Evolutionary conservation across 768 basidiomycete genomes (phyloP).

Genomic region (Pleurotus djamor): DNA sequence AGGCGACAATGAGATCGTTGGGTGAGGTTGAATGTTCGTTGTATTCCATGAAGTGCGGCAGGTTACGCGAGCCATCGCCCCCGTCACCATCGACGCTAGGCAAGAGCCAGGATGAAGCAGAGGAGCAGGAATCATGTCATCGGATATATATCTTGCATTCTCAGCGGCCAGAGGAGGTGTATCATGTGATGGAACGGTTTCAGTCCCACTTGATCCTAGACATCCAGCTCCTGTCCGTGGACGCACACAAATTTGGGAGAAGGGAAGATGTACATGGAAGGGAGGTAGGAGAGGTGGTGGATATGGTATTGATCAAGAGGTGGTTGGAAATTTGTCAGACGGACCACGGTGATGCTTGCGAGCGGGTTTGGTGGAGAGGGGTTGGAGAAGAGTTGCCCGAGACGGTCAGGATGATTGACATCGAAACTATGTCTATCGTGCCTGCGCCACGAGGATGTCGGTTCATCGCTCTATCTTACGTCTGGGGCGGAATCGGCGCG

Average conservation of each 20-base stretch:
- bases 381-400: background rate
- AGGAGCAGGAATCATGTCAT: too few species aligned
- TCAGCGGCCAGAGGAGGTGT: too few species aligned
- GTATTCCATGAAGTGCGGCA: too few species aligned
- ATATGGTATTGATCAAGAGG: background rate
- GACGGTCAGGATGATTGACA: conserved; percentile 4
- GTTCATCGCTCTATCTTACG: conserved; percentile 1
- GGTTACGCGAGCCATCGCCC: too few species aligned
- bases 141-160: too few species aligned
- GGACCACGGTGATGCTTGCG: background rate
- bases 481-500: background rate
- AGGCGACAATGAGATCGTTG: too few species aligned
- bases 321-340: background rate
- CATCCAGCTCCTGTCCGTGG: background rate
- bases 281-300: background rate
- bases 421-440: background rate
- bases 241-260: background rate
- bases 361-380: conserved; percentile 1
- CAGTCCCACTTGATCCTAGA: background rate
- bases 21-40: too few species aligned
- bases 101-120: too few species aligned
- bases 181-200: too few species aligned
- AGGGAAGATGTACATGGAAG: background rate
- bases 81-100: too few species aligned
- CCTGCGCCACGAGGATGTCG: background rate